Evolutionary conservation across 345 rosid species (phyloP).

Genomic region (Ailanthus altissimus): DNA sequence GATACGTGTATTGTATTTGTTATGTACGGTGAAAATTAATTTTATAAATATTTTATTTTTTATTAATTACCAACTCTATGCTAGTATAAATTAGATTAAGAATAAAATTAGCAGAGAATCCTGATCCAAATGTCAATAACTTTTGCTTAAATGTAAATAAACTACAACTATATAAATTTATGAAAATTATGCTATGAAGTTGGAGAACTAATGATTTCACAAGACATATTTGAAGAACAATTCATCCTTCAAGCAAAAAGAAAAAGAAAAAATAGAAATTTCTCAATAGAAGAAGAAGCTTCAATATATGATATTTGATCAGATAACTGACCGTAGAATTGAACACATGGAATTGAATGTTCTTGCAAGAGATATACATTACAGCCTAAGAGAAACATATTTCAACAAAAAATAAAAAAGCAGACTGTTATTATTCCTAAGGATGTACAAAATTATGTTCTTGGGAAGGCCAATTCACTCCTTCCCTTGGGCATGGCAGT

Average conservation of each 20-base stretch:
- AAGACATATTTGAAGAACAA: too few relatives aligned
- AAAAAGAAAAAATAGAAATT: background rate
- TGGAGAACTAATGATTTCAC: too few relatives aligned
- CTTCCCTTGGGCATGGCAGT: constrained; percentile 76
- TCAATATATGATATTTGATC: constrained; percentile 13
- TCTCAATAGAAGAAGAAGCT: background rate
- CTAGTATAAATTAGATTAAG: too few relatives aligned
- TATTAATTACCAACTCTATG: too few relatives aligned
- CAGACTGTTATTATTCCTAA: constrained; percentile 13
- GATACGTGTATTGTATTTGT: too few relatives aligned
- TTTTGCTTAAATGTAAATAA: too few relatives aligned
- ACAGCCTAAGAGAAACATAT: constrained; percentile 9
- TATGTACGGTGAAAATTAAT: too few relatives aligned
- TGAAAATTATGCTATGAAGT: too few relatives aligned
- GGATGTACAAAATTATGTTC: constrained; percentile 40
- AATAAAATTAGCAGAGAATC: too few relatives aligned
- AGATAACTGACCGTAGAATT: constrained; percentile 8
- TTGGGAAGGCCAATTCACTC: constrained; percentile 61
- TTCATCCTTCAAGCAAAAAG: background rate
- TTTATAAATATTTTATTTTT: too few relatives aligned
- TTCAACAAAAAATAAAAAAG: constrained; percentile 8
- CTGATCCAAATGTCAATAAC: too few relatives aligned
- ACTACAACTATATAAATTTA: too few relatives aligned
- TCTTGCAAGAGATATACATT: constrained; percentile 13
- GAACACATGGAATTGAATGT: background rate